Evolutionary conservation across 2,329 filamentous ascomycete species (phyloP), one percentile per base, ranked within the genome.

Genomic region (Fusarium proliferatum): DNA sequence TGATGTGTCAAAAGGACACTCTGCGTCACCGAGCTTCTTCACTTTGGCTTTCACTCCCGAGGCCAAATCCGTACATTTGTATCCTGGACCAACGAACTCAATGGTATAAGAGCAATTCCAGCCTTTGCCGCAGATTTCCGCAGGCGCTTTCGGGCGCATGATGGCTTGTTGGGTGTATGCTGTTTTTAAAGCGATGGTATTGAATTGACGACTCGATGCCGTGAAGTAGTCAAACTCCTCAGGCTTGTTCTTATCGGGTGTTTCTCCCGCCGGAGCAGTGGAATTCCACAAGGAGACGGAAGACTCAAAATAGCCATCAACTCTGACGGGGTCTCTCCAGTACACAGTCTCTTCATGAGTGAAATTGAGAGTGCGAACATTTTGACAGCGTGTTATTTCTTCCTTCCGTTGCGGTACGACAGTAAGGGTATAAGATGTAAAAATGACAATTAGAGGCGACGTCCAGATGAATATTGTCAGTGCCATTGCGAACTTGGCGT

Each of bases 391-490:
- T 16, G 73, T 67, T 11, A 48, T 41, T 41, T 76, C 67, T 34
- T 69, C 46, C 5, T 61, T 56, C 13, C 49, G 63, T 17, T 39
- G 59, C 5, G 73, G 69, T 6, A 46, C 56, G 4, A 78, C 73
- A 9, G 71, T 71, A 9, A 78, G 73, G 5, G 76, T 78, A 17
- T 75, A 75, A 7, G 76, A 75, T 33, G 76, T 78, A 7, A 78
- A 66, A 30, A 78, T 78, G 48, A 78, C 76, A 23, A 78, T 76
- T 6, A 78, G 61, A 46, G 76, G 76, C 13, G 75, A 77, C 19
- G 59, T 67, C 76, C 76, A 78, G 36, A 78, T 76, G 42, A 78
- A 78, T 21, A 78, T 64, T 13, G 76, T 77, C 26, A 78, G 41
- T 3, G 59, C 61, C 76, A 78, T 78, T 59, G 76, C 76, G 34